Base-by-base conservation (phyloP, 345 rosid genomes). In the Ceriops zippeliana region DNA sequence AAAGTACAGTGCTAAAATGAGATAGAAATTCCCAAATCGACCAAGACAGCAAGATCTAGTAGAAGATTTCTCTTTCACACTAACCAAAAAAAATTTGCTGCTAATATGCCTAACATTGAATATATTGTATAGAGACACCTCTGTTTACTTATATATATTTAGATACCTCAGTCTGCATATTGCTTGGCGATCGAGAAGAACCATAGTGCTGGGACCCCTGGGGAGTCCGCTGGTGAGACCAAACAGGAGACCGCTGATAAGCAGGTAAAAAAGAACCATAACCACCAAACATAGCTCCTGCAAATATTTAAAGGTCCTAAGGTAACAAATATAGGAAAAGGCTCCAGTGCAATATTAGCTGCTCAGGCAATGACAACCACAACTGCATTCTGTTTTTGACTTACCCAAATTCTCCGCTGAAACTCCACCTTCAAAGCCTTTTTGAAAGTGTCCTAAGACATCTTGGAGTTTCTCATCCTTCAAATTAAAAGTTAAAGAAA, bases 401-500 rank as follows among this genome's bases (percentile, higher is more conserved):
- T 79, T 84, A 92, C 99, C 99, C 78, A 96, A 82, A 85, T 89
- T 90, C 78, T 96, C 99, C 17, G 93, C 91, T 9, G 93, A 90
- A 73, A 91, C 89, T 69, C 90, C 97, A 69, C 98, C 99, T 89
- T 96, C 97, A 65, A 96, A 96, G 79, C 92, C 98, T 75, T 92
- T 96, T 72, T 92, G 96, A 51, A 96, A 86, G 79, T 92, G 98
- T 73, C 98, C 98, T 72, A 96, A 80, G 64, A 92, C 93, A 78
- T 87, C 75, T 69, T 91, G 90, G 78, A 96, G 86, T 81, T 90
- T 96, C 75, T 86, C 98, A 65, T 84, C 99, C 99, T 96, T 85
- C 70, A 72, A 81, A 71, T 7, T 9, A 28, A 21, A 61, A 38
- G 38, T 22, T 49, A 16, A 47, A 7, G 46, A 24, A 34, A 42